A percentile compares a stretch with the other conserved stretches of the same genome.
phyloP scores from a whole-genome alignment of 345 rosid genomes.

The Salix exigua region DNA sequence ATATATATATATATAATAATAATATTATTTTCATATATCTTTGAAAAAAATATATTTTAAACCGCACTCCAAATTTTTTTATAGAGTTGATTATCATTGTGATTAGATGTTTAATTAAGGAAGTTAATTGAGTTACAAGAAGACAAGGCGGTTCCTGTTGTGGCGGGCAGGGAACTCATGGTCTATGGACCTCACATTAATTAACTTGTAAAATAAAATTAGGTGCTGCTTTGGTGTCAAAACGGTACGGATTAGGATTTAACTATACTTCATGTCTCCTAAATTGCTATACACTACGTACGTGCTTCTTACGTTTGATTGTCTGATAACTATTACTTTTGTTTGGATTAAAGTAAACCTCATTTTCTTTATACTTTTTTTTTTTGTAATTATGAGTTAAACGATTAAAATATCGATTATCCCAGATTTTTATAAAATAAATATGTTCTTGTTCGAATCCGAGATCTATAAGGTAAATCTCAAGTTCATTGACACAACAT shows the following conservation, averaged over 20 bases:
- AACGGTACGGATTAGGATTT: not conserved
- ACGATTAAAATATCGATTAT: too few relatives aligned
- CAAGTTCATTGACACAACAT: too few relatives aligned
- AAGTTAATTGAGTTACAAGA: not conserved
- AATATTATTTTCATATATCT: too few relatives aligned
- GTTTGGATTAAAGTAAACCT: too few relatives aligned
- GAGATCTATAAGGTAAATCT: too few relatives aligned
- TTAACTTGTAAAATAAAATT: slow-evolving; percentile 3
- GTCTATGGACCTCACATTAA: not conserved
- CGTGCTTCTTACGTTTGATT: not conserved
- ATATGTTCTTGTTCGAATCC: rapidly evolving
- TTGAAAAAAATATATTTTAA: too few relatives aligned
- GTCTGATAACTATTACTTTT: not conserved
- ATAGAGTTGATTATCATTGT: not conserved
- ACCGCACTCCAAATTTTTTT: too few relatives aligned
- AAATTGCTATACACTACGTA: not conserved
- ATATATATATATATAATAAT: too few relatives aligned
- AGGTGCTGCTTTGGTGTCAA: not conserved
- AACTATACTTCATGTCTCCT: not conserved
- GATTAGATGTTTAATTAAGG: not conserved
- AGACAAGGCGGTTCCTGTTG: not conserved
- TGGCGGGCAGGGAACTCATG: not conserved
- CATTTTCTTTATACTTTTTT: too few relatives aligned
- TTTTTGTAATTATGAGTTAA: too few relatives aligned
- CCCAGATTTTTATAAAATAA: too few relatives aligned